Evolutionary conservation across 805 yeast genomes (phyloP), one percentile per base, ranked within the genome.

Genomic region (Candida ipomoeae): DNA sequence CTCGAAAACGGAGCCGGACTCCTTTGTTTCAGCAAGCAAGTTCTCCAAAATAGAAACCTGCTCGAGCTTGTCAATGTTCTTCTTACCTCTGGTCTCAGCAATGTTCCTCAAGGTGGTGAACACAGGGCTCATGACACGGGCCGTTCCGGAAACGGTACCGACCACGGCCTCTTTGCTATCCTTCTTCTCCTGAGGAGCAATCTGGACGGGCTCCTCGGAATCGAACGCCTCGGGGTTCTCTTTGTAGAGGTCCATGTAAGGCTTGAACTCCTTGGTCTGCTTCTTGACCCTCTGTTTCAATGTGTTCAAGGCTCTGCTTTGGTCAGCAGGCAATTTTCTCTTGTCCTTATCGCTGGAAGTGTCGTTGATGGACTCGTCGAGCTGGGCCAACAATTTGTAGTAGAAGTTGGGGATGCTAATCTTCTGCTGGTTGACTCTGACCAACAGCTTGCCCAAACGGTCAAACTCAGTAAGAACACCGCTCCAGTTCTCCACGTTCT

Each of bases 21-120:
- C 45, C 44, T 51, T 48, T 49, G 62, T 60, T 14, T 61, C 62
- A 23, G 52, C 62, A 49, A 84, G 76, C 55, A 88, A 74, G 43
- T 74, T 76, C 71, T 87, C 96, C 63, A 94, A 76, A 41, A 78
- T 74, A 49, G 73, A 71, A 56, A 90, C 81, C 69, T 92, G 96
- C 68, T 88, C 96, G 55, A 66, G 68, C 56, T 84, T 82, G 68
- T 92, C 96, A 55, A 89, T 86, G 67, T 89, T 90, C 77, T 89
- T 92, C 78, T 91, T 91, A 76, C 99, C 99, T 73, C 99, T 85
- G 45, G 90, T 78, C 69, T 94, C 98, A 53, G 87, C 74, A 50
- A 94, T 83, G 48, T 82, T 69, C 66, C 85, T 80, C 66, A 94
- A 77, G 34, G 87, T 81, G 50, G 83, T 74, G 74, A 91, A 89